phyloP scores from a whole-genome alignment of 1,284 basidiomycete genomes.

The Cryptococcus maquisensis region DNA sequence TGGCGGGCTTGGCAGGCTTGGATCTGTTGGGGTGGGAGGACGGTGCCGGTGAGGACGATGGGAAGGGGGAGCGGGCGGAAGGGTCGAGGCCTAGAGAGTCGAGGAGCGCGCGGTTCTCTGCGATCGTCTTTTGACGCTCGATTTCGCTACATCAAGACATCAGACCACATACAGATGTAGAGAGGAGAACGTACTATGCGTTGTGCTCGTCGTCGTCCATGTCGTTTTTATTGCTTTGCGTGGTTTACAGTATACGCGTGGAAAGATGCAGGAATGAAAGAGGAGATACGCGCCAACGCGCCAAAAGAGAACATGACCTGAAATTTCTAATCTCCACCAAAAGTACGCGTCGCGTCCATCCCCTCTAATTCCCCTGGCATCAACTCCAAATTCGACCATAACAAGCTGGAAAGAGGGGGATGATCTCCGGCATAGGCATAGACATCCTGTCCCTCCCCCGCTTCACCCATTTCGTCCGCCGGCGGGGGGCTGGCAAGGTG shows the following conservation, averaged over 20 bases:
- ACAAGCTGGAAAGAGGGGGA: constrained; percentile 1
- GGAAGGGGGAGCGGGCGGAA: constrained; percentile 1
- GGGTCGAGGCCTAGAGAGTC: constrained; percentile 46
- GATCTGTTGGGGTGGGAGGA: constrained; percentile 2
- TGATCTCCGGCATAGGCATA: constrained; percentile 70
- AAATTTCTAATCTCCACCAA: too few species aligned
- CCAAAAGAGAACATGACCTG: background rate
- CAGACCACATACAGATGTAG: too few species aligned
- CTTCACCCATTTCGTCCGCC: constrained; percentile 56
- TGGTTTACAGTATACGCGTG: too few species aligned
- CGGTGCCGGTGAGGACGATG: background rate
- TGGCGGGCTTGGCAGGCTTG: constrained; percentile 12
- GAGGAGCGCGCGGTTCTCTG: constrained; percentile 47
- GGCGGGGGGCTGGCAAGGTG: constrained; percentile 64
- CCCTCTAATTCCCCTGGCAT: too few species aligned
- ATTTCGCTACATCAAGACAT: constrained; percentile 45
- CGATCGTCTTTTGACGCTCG: constrained; percentile 48
- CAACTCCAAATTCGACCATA: too few species aligned
- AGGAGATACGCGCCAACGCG: background rate
- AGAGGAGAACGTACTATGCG: background rate
- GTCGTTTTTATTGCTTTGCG: too few species aligned
- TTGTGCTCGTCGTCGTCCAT: too few species aligned
- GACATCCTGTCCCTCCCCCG: constrained; percentile 70
- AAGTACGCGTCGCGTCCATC: too few species aligned
- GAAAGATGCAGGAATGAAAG: too few species aligned